Evolutionary conservation across 1,284 basidiomycete genomes (phyloP), one percentile per base, ranked within the genome.

Genomic region (Schizophyllum commune): DNA sequence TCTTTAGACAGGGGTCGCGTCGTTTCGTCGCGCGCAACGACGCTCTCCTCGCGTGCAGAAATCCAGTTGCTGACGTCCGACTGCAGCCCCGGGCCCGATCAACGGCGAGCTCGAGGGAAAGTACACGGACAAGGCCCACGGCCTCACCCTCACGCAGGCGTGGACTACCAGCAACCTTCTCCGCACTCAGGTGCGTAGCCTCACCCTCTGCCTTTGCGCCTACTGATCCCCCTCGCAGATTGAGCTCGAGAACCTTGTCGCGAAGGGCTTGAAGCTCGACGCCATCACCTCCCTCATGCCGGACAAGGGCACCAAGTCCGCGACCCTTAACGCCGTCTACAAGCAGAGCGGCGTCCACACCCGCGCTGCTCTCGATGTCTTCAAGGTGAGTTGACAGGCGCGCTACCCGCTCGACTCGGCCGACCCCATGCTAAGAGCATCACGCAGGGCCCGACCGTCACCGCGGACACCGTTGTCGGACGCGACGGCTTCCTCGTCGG

Each of bases 401-500:
- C n/a, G n/a, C n/a, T n/a, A n/a, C n/a, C n/a, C n/a, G n/a, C n/a
- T n/a, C n/a, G n/a, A n/a, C n/a, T n/a, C n/a, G n/a, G n/a, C n/a
- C n/a, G n/a, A n/a, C n/a, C n/a, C n/a, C 51, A 20, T 52, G 51
- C 53, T 55, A 27, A 55, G 19, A 21, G 20, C 17, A 47, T 19
- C 63, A 9, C 64, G 6, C 64, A 94, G 93, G 96, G 96, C 66
- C 96, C 96, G 58, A 96, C 93, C 63, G 91, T 98, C 83, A 98
- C 96, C 66, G 92, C 95, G 63, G 96, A 99, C 78, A 85, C 92
- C 65, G 95, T 98, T 70, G 75, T 98, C 69, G 96, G 96, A 70
- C 95, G 94, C 70, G 95, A 98, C 73, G 97, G 97, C 66, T 96
- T 98, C 90, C 89, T 98, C 63, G 80, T 96, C 68, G 96, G 97